Percentiles rank a stretch among this genome's conserved stretches.
These are phyloP conservation scores for Coriaria nepalensis DNA, from an alignment of 306 rosid species.

Conservation along the genomic window DNA sequence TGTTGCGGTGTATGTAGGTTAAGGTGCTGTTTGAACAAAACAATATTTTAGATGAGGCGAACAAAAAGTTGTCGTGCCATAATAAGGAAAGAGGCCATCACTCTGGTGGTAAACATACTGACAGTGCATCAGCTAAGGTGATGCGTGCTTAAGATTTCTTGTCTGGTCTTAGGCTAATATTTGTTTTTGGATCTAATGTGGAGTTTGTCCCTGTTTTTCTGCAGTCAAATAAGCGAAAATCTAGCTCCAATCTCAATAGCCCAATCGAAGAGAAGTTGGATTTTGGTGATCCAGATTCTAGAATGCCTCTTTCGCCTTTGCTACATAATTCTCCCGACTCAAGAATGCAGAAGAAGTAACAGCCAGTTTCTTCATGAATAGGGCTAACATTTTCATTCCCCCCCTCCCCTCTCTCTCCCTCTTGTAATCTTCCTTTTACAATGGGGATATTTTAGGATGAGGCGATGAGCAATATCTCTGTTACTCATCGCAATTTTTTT, in stretches of 20 bases:
- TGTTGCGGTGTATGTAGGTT: conserved; percentile 32
- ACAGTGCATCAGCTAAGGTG: conserved; percentile 65
- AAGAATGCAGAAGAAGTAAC: conserved; percentile 41
- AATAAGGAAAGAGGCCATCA: conserved; percentile 37
- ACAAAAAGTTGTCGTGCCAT: conserved; percentile 37
- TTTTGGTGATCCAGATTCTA: conserved; percentile 39
- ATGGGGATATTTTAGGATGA: neutral
- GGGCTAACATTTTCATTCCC: conserved; percentile 1
- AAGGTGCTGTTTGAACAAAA: conserved; percentile 65
- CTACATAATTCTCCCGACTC: conserved; percentile 49
- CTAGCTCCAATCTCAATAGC: conserved; percentile 40
- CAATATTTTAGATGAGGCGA: conserved; percentile 43
- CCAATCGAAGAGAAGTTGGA: conserved; percentile 49
- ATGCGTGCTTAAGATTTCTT: conserved; percentile 3
- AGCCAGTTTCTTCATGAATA: conserved; percentile 4
- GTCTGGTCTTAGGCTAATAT: neutral
- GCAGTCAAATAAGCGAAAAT: conserved; percentile 85
- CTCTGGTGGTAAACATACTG: conserved; percentile 48
- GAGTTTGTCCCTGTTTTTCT: conserved; percentile 1
- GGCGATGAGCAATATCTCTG: no score
- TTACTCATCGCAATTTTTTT: no score
- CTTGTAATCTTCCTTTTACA: conserved; percentile 9
- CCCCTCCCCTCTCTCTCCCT: conserved; percentile 2
- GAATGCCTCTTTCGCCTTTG: conserved; percentile 76
- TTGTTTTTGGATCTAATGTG: conserved; percentile 10